phyloP scores from a whole-genome alignment of 2,329 filamentous ascomycete species.

The Orbilia javanica region DNA sequence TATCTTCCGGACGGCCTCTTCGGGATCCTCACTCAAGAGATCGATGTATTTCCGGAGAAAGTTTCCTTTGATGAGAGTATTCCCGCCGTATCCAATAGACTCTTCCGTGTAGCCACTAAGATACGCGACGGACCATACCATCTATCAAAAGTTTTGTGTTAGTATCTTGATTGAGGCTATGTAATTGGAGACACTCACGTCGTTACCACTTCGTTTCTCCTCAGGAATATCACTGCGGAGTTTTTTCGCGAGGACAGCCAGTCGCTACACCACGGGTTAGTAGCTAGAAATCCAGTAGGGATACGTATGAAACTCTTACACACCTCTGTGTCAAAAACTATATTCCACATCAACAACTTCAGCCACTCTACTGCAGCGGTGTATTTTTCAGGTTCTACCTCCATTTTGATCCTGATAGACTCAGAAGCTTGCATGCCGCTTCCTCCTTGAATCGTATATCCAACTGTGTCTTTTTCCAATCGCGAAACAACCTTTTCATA shows the following conservation, averaged over 20 bases:
- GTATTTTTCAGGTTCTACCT: slow-evolving; percentile 91
- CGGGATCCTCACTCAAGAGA: slow-evolving; percentile 80
- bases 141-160: slow-evolving; percentile 8
- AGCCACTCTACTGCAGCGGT: slow-evolving; percentile 84
- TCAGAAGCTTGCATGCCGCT: slow-evolving; percentile 81
- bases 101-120: slow-evolving; percentile 74
- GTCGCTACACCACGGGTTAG: slow-evolving; percentile 49
- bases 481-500: slow-evolving; percentile 95
- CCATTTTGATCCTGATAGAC: slow-evolving; percentile 82
- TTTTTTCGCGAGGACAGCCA: slow-evolving; percentile 73
- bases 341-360: slow-evolving; percentile 85
- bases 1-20: slow-evolving; percentile 81
- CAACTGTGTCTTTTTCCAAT: slow-evolving; percentile 90
- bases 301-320: too few species aligned
- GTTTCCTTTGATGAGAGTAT: slow-evolving; percentile 88
- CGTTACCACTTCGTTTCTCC: slow-evolving; percentile 84
- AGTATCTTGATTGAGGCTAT: background rate
- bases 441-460: slow-evolving; percentile 79
- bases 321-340: slow-evolving; percentile 81
- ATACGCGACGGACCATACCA: slow-evolving; percentile 48
- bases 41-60: slow-evolving; percentile 87
- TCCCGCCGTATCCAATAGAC: slow-evolving; percentile 81
- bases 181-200: slow-evolving; percentile 61
- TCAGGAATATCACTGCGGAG: slow-evolving; percentile 92
- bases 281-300: background rate